phyloP scores from a whole-genome alignment of 2,329 filamentous ascomycete species.

The Uncinocarpus reesii region DNA sequence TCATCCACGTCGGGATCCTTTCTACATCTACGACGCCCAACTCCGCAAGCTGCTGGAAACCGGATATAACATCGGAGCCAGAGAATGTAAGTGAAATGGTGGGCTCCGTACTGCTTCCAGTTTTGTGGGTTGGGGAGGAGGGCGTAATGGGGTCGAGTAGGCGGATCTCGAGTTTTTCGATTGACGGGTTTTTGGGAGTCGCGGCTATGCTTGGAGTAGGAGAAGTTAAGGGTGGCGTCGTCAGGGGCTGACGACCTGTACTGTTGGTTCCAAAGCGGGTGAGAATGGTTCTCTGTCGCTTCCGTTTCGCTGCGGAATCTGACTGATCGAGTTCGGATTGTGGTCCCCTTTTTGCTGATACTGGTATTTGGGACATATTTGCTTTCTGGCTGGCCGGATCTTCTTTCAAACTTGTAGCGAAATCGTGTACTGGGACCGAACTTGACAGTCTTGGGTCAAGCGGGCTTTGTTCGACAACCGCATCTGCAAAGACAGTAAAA shows the following conservation, averaged over 20 bases:
- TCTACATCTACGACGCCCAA: slow-evolving; percentile 60
- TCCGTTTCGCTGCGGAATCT: slow-evolving; percentile 4
- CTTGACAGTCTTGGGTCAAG: slow-evolving; percentile 38
- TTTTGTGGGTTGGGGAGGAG: neutral
- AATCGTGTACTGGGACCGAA: slow-evolving; percentile 26
- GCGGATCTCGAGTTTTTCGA: slow-evolving; percentile 43
- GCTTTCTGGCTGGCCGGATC: slow-evolving; percentile 15
- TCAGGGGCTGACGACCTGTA: slow-evolving; percentile 19
- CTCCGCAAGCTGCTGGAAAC: slow-evolving; percentile 67
- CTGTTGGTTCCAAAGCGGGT: slow-evolving; percentile 60
- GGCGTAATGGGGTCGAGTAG: slow-evolving; percentile 38
- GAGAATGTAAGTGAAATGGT: slow-evolving; percentile 52
- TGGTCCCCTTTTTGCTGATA: neutral
- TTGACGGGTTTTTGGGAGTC: slow-evolving; percentile 1
- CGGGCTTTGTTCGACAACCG: slow-evolving; percentile 42
- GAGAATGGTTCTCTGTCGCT: slow-evolving; percentile 52
- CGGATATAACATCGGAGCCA: slow-evolving; percentile 70
- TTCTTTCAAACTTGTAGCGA: slow-evolving; percentile 22
- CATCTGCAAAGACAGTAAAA: slow-evolving; percentile 68
- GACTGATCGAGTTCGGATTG: slow-evolving; percentile 12
- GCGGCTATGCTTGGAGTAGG: neutral
- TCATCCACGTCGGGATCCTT: slow-evolving; percentile 83
- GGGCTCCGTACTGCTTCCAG: slow-evolving; percentile 6
- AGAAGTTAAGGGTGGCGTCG: neutral
- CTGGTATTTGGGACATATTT: slow-evolving; percentile 12